A percentile compares a stretch with the other conserved stretches of the same genome.
Evolutionary conservation across 1,284 basidiomycete species (phyloP).

Genomic region (Mycena sp.): DNA sequence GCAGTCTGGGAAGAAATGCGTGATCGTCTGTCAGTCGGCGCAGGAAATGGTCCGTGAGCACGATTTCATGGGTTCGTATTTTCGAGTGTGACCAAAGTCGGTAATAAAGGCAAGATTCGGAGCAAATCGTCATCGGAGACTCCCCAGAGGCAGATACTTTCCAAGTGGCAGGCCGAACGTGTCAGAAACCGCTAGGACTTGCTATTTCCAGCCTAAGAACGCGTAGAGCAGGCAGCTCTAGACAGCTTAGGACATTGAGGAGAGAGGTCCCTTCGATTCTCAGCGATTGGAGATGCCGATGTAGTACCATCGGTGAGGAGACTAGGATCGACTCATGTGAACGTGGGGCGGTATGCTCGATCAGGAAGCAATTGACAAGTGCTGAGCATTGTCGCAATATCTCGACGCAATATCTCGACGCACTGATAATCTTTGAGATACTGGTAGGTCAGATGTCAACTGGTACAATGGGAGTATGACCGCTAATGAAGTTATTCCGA

Average conservation of each 20-base stretch:
- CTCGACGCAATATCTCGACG: background rate
- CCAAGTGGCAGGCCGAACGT: background rate
- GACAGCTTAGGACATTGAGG: background rate
- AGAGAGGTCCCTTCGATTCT: background rate
- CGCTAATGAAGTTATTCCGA: background rate
- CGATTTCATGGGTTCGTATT: background rate
- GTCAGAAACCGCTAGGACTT: background rate
- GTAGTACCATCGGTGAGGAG: background rate
- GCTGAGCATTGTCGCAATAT: background rate
- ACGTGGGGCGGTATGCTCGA: background rate
- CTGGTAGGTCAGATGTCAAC: background rate
- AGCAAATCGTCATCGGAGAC: background rate
- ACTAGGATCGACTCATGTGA: background rate
- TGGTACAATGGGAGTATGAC: constrained; percentile 4
- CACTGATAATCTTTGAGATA: too few relatives aligned
- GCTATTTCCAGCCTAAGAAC: background rate
- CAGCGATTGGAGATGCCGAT: background rate
- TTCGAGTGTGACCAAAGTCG: constrained; percentile 1
- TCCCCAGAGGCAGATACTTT: background rate
- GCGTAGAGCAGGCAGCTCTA: background rate
- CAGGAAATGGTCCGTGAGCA: background rate
- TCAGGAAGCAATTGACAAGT: constrained; percentile 6
- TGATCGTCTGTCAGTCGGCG: background rate
- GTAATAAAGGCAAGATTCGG: background rate
- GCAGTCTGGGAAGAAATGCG: background rate